Evolutionary conservation across 2,329 filamentous ascomycete species (phyloP), one percentile per base, ranked within the genome.

Genomic region (Penicillium vulpinum): DNA sequence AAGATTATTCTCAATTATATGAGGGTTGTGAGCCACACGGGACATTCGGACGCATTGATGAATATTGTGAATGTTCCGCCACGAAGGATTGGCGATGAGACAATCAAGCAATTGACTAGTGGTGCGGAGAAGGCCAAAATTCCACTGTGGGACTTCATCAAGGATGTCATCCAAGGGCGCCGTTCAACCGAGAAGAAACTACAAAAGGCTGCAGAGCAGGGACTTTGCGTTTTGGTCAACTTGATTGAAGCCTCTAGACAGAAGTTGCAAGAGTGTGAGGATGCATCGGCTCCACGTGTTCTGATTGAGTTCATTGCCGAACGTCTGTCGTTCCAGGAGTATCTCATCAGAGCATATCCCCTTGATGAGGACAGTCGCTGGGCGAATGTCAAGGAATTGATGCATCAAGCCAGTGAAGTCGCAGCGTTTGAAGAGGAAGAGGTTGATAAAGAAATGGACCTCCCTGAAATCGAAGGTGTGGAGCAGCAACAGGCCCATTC

Each of bases 351-450:
- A 11, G 84, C 86, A 22, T 88, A 93, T 63, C 80, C 83, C 0
- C 87, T 94, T 18, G 88, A 93, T 58, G 83, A 88, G 62, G 91
- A 94, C 63, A 81, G 86, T 54, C 82, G 92, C 59, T 94, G 92
- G 90, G 88, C 87, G 31, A 97, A 96, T 65, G 87, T 97, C 0
- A 86, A 94, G 67, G 93, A 97, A 73, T 85, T 97, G n/a, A 78
- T 95, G 55, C 84, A 80, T 16, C 86, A 96, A 69, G 91, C 91
- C 1, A 82, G 81, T 4, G 92, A 97, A 59, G 88, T 92, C 56
- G 75, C 76, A 1, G 70, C 54, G 78, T 75, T 73, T 76, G 67
- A 63, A 3, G 80, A 83, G 5, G 81, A 83, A 3, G 81, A 87
- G 31, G 85, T 88, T 21, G 70, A 75, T 13, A 73, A 78, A 18